phyloP scores from a whole-genome alignment of 2,329 filamentous ascomycete species.

The Monilinia laxa region DNA sequence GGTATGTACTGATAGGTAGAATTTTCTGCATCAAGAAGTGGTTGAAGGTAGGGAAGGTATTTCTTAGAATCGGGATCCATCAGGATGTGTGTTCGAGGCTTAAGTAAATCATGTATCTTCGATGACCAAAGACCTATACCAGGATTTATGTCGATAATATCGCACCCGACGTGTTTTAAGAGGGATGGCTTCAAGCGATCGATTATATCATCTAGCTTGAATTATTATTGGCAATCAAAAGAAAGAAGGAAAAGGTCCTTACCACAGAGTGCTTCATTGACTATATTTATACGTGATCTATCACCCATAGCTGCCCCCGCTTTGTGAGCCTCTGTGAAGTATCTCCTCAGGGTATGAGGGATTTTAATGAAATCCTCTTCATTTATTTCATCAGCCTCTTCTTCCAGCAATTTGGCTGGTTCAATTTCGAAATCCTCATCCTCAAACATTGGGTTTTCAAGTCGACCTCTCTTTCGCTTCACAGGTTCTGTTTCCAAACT shows the following conservation, averaged over 20 bases:
- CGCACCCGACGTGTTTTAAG: conserved; percentile 70
- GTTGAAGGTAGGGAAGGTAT: conserved; percentile 61
- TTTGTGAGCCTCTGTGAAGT: neutral
- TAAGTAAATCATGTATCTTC: conserved; percentile 70
- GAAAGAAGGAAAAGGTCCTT: conserved; percentile 13
- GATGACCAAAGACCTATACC: conserved; percentile 76
- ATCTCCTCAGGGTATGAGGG: neutral
- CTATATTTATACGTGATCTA: conserved; percentile 51
- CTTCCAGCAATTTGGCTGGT: neutral
- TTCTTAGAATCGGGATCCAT: conserved; percentile 66
- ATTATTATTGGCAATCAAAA: neutral
- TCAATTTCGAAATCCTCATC: neutral
- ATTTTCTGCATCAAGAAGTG: conserved; percentile 52
- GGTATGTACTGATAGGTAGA: conserved; percentile 51
- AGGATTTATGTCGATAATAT: conserved; percentile 84
- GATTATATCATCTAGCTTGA: conserved; percentile 44
- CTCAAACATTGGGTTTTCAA: neutral
- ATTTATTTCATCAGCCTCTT: neutral
- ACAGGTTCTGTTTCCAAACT: neutral
- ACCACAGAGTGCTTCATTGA: conserved; percentile 51
- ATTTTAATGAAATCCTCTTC: conserved; percentile 3
- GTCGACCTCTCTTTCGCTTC: neutral
- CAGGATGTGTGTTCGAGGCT: conserved; percentile 80
- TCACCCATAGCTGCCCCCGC: neutral
- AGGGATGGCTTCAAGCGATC: conserved; percentile 68